Evolutionary conservation across 1,284 basidiomycete species (phyloP).

Genomic region (Microbotryum intermedium): DNA sequence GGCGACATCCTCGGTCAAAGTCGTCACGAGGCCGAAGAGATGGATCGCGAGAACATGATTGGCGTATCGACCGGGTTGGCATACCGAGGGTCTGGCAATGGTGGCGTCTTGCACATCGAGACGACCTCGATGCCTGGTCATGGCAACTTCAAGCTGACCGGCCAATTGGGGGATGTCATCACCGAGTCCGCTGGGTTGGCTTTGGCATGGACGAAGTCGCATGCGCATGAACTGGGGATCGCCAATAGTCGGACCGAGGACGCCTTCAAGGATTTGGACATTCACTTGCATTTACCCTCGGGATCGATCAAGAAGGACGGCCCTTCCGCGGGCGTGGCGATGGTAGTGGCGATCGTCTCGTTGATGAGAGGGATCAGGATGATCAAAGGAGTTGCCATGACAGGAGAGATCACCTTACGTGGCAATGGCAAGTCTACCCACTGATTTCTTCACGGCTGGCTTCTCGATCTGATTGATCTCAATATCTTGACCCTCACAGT

Average conservation of each 20-base stretch:
- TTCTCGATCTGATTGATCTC: too few relatives aligned
- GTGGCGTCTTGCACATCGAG: conserved; percentile 57
- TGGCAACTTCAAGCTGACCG: conserved; percentile 27
- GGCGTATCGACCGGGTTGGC: conserved; percentile 79
- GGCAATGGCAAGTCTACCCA: conserved; percentile 60
- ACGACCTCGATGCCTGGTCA: conserved; percentile 27
- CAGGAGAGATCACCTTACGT: conserved; percentile 65
- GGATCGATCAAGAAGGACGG: conserved; percentile 87
- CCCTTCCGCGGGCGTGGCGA: conserved; percentile 77
- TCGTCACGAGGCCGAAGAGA: conserved; percentile 69
- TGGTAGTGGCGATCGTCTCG: conserved; percentile 65
- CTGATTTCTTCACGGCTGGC: conserved; percentile 65
- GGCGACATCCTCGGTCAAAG: conserved; percentile 75
- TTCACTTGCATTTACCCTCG: conserved; percentile 76
- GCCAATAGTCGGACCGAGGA: conserved; percentile 59
- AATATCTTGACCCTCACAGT: conserved; percentile 38
- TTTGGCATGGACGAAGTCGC: conserved; percentile 58
- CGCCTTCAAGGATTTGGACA: conserved; percentile 66
- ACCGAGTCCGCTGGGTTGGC: conserved; percentile 82
- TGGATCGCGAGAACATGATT: conserved; percentile 56
- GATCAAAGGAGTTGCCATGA: conserved; percentile 55
- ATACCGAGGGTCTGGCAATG: conserved; percentile 65
- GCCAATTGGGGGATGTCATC: conserved; percentile 57
- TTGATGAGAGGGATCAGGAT: conserved; percentile 20
- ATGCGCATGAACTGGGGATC: conserved; percentile 71